Base-by-base conservation (phyloP, 1,284 basidiomycete species). In the Polyporus tsugae region DNA sequence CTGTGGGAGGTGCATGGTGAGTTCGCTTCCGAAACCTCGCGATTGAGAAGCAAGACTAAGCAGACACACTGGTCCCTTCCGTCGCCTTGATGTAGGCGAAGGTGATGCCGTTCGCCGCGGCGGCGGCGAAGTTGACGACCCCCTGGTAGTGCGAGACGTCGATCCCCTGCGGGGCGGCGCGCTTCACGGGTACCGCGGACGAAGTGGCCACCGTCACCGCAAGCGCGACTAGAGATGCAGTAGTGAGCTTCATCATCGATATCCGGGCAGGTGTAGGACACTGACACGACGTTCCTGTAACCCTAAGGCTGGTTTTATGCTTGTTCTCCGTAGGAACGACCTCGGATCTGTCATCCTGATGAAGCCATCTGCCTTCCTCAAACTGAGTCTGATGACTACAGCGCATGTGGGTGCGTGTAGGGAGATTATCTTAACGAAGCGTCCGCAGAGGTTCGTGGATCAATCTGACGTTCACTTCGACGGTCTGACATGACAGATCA, bases 41-140 rank as follows among this genome's bases (percentile, higher is more conserved):
- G 19, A 25, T 13, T 6, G 46, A 6, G 46, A 11, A 35, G 33
- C 13, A 35, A 17, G 13, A 33, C 11, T 33, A 15, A 29, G 41
- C 6, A 11, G 22, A 63, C 78, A 70, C 69, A 90, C 84, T 78
- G 42, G 86, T 91, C 15, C 89, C 88, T 75, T 92, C 89, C 6
- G 90, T 92, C 13, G 89, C 91, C 76, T 92, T 92, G 84, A 92
- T 90, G 75, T 84, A 91, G 13, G 82, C 88, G 72, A 91, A 92
- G 19, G 81, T 69, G 58, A 90, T 78, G 4, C 89, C 89, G 69
- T 87, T 88, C n/a, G 83, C 78, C 66, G 82, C 84, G 66, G 88
- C 86, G 5, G 82, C 80, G 39, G 77, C 79, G 86, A 87, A 90
- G 77, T 90, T 80, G 22, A 91, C 79, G 68, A 74, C 76, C 33